Evolutionary conservation across 1,284 basidiomycete species (phyloP).

Genomic region (Cryptococcus deneoformans): DNA sequence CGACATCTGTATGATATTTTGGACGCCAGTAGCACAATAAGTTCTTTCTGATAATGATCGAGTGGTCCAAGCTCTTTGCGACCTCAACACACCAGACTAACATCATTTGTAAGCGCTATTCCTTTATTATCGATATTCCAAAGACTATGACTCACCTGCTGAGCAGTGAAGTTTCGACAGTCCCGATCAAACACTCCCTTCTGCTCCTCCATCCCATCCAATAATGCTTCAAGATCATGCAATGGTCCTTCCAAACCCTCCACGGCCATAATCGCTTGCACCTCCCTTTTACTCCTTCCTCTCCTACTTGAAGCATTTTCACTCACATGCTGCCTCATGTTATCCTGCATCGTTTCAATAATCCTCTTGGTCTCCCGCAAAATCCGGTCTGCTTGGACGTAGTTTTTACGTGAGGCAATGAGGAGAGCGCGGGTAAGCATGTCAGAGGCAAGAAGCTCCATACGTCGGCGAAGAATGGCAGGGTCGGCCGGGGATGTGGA

Average conservation of each 20-base stretch:
- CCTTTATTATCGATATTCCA: neutral
- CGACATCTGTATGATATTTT: slow-evolving; percentile 30
- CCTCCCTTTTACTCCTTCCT: slow-evolving; percentile 66
- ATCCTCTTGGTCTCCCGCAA: slow-evolving; percentile 85
- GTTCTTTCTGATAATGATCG: slow-evolving; percentile 79
- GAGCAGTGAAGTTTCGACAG: slow-evolving; percentile 86
- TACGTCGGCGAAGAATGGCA: slow-evolving; percentile 81
- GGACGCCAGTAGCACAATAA: slow-evolving; percentile 65
- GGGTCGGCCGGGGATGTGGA: slow-evolving; percentile 66
- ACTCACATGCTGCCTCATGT: slow-evolving; percentile 52
- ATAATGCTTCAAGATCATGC: slow-evolving; percentile 76
- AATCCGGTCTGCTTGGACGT: slow-evolving; percentile 78
- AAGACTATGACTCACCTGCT: slow-evolving; percentile 63
- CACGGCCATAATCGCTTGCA: slow-evolving; percentile 65
- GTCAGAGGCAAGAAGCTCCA: slow-evolving; percentile 89
- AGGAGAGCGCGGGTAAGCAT: slow-evolving; percentile 92
- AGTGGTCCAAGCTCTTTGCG: slow-evolving; percentile 89
- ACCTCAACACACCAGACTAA: slow-evolving; percentile 84
- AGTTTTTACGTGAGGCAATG: slow-evolving; percentile 81
- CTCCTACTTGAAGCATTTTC: neutral
- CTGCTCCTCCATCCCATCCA: slow-evolving; percentile 83
- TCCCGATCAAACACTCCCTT: slow-evolving; percentile 86
- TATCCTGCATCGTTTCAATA: slow-evolving; percentile 71
- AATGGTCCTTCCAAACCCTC: slow-evolving; percentile 76
- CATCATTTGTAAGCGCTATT: too few relatives aligned